Percentiles rank a stretch among this genome's conserved stretches.
phyloP scores from a whole-genome alignment of 352 stramenopile species.

The Pythium volutum region DNA sequence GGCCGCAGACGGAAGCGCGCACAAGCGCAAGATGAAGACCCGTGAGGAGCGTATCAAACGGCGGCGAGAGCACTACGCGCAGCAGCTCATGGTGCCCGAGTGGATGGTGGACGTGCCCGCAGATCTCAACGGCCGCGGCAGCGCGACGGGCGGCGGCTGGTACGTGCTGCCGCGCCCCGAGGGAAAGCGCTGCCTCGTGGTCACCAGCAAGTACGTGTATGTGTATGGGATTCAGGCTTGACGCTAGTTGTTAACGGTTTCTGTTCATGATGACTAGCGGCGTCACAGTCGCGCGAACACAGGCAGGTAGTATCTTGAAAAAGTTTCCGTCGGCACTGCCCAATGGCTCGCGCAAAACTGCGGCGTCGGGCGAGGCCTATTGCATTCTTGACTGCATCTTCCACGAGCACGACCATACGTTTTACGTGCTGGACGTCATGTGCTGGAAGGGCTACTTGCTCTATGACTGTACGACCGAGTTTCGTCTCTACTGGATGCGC shows the following conservation, averaged over 20 bases:
- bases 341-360: constrained; percentile 79
- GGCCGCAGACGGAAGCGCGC: neutral
- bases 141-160: constrained; percentile 74
- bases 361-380: constrained; percentile 63
- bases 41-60: constrained; percentile 77
- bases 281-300: constrained; percentile 72
- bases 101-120: constrained; percentile 87
- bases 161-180: constrained; percentile 90
- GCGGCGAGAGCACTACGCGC: constrained; percentile 68
- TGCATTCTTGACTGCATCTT: constrained; percentile 93
- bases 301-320: constrained; percentile 77
- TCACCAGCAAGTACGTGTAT: constrained; percentile 72
- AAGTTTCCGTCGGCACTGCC: constrained; percentile 84
- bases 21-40: constrained; percentile 50
- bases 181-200: constrained; percentile 87
- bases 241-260: too few species aligned
- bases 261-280: constrained; percentile 35
- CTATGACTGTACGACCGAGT: constrained; percentile 92
- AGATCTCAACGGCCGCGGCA: constrained; percentile 80
- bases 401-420: constrained; percentile 84
- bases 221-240: too few species aligned
- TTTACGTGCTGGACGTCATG: constrained; percentile 93
- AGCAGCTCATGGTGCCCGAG: constrained; percentile 86
- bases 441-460: constrained; percentile 93
- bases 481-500: constrained; percentile 89